phyloP scores from a whole-genome alignment of 495 filamentous ascomycete species.

The Monascus purpureus region DNA sequence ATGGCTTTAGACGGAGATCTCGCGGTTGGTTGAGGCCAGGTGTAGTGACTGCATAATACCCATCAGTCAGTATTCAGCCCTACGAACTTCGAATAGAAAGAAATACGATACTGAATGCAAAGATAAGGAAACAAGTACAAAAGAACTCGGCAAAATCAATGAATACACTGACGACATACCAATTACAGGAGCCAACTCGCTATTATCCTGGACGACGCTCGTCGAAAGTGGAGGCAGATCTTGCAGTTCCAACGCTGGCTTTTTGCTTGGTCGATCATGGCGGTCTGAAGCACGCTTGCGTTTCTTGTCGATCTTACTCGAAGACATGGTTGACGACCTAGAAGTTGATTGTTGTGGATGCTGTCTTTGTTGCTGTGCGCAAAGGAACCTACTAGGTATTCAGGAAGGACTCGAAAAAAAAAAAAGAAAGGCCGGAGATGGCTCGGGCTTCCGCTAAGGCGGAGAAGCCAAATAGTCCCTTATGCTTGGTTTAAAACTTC shows the following conservation, averaged over 20 bases:
- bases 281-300: slow-evolving; percentile 50
- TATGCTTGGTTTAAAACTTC: too few relatives aligned
- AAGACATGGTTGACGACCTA: slow-evolving; percentile 28
- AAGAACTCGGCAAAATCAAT: not conserved
- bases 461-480: too few relatives aligned
- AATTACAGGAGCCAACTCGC: slow-evolving; percentile 49
- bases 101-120: not conserved
- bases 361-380: slow-evolving; percentile 1
- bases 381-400: too few relatives aligned
- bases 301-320: slow-evolving; percentile 49
- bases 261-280: slow-evolving; percentile 46
- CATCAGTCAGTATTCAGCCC: slow-evolving; percentile 1
- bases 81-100: not conserved
- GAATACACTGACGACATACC: slow-evolving; percentile 7
- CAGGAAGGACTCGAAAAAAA: slow-evolving; percentile 7
- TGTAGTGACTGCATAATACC: slow-evolving; percentile 40
- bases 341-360: slow-evolving; percentile 1
- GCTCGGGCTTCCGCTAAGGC: too few relatives aligned
- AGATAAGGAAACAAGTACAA: not conserved
- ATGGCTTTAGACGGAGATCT: slow-evolving; percentile 46
- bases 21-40: slow-evolving; percentile 49
- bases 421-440: too few relatives aligned
- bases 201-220: slow-evolving; percentile 42
- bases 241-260: slow-evolving; percentile 38
- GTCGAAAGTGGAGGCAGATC: slow-evolving; percentile 34